These are phyloP conservation scores for Erythrophleum fordii DNA, from an alignment of 306 rosid genomes.

Conservation along the genomic window DNA sequence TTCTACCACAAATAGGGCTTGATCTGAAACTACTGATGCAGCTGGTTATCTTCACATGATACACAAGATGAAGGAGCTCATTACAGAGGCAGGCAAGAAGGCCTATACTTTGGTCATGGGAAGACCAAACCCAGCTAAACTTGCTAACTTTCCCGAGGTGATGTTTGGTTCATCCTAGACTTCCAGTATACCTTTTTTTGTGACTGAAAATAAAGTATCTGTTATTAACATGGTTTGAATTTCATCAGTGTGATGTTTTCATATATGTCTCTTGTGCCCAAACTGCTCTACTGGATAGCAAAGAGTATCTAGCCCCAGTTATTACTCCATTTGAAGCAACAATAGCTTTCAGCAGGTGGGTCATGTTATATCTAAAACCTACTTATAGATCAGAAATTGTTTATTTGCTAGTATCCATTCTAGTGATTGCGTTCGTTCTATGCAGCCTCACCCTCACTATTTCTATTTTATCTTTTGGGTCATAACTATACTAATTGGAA, in stretches of 20 bases:
- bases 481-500: neutral
- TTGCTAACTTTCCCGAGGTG: conserved; percentile 98
- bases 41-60: conserved; percentile 87
- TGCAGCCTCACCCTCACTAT: neutral
- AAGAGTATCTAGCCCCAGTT: conserved; percentile 92
- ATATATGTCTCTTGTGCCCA: conserved; percentile 87
- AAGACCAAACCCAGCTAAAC: conserved; percentile 95
- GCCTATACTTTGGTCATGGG: conserved; percentile 90
- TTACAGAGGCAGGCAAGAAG: conserved; percentile 78
- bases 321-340: conserved; percentile 92
- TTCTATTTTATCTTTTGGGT: conserved; percentile 17
- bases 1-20: conserved; percentile 1
- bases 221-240: conserved; percentile 27
- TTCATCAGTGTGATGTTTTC: conserved; percentile 86
- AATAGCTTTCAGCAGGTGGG: conserved; percentile 90
- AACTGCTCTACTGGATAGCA: conserved; percentile 92
- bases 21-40: conserved; percentile 49
- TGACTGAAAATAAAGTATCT: conserved; percentile 9
- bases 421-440: neutral
- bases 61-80: conserved; percentile 84
- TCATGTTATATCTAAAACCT: neutral
- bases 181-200: conserved; percentile 7
- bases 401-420: conserved; percentile 1
- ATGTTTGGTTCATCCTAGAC: conserved; percentile 25
- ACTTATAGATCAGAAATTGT: neutral